A percentile compares a stretch with the other conserved stretches of the same genome.
Conservation (phyloP, 495 filamentous ascomycete genomes). For the Achaetomiella virescens region DNA sequence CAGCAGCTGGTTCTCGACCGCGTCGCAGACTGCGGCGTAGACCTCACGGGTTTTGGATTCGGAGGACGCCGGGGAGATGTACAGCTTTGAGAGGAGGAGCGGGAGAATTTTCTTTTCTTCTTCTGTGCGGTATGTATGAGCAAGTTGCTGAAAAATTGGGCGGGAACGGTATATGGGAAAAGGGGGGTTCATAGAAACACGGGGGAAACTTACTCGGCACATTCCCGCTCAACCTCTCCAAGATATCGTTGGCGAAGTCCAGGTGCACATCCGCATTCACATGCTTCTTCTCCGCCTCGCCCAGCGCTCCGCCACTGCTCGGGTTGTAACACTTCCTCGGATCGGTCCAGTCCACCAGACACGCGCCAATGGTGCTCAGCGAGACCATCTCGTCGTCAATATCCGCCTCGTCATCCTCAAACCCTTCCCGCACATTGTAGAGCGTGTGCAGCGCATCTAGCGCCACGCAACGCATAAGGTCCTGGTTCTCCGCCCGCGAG, state of each 20-base stretch:
- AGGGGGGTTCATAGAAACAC: conserved; percentile 11
- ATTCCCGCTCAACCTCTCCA: conserved; percentile 50
- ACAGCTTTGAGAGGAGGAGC: conserved; percentile 73
- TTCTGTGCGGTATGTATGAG: conserved; percentile 37
- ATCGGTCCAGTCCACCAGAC: conserved; percentile 94
- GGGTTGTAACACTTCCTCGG: conserved; percentile 76
- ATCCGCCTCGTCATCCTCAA: conserved; percentile 73
- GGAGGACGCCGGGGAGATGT: conserved; percentile 57
- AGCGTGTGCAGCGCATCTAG: conserved; percentile 62
- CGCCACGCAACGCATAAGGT: conserved; percentile 65
- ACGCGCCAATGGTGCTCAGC: conserved; percentile 64
- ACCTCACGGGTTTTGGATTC: conserved; percentile 43
- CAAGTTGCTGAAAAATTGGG: conserved; percentile 20
- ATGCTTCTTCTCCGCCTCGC: conserved; percentile 51
- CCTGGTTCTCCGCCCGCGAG: conserved; percentile 69
- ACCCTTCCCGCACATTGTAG: conserved; percentile 58
- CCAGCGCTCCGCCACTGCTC: conserved; percentile 35
- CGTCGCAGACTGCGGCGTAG: conserved; percentile 54
- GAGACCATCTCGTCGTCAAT: conserved; percentile 77
- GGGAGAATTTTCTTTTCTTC: conserved; percentile 83
- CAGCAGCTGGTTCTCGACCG: conserved; percentile 64
- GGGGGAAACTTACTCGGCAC: conserved; percentile 53
- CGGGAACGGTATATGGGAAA: conserved; percentile 17
- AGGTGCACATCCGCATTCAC: conserved; percentile 64
- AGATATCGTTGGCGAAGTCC: conserved; percentile 54